Conservation (phyloP, 164 flowering plant species). For the Houttuynia cordata region DNA sequence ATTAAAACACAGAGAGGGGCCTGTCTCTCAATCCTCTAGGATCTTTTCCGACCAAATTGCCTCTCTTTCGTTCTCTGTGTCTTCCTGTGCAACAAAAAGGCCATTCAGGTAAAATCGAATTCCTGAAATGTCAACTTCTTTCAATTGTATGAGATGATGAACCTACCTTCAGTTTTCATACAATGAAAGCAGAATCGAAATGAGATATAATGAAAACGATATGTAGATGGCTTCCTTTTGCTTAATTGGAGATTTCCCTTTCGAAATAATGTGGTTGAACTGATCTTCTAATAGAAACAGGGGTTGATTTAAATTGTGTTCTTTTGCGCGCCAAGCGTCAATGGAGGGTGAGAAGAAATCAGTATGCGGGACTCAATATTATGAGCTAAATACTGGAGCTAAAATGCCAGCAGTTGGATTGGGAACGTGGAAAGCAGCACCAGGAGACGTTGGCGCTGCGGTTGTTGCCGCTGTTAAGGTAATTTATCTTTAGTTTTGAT, state of each 20-base stretch:
- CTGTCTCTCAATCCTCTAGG: neutral
- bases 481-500: neutral
- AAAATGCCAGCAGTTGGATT: conserved; percentile 35
- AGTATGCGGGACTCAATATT: conserved; percentile 6
- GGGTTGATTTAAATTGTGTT: neutral
- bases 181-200: no score
- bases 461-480: conserved; percentile 38
- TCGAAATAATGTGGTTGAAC: no score
- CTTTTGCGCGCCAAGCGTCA: neutral
- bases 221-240: no score
- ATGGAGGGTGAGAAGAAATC: conserved; percentile 3
- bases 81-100: no score
- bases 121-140: neutral
- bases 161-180: no score
- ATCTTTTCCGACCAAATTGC: neutral
- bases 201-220: no score
- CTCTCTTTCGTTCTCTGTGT: neutral
- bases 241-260: no score
- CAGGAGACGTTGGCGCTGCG: conserved; percentile 33
- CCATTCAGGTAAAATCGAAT: neutral
- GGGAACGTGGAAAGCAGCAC: conserved; percentile 34
- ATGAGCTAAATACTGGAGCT: conserved; percentile 34
- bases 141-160: no score
- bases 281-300: no score
- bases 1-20: neutral